A percentile compares a stretch with the other conserved stretches of the same genome.
Conservation (phyloP, 257 asterid genomes). For the Striga asiatica region DNA sequence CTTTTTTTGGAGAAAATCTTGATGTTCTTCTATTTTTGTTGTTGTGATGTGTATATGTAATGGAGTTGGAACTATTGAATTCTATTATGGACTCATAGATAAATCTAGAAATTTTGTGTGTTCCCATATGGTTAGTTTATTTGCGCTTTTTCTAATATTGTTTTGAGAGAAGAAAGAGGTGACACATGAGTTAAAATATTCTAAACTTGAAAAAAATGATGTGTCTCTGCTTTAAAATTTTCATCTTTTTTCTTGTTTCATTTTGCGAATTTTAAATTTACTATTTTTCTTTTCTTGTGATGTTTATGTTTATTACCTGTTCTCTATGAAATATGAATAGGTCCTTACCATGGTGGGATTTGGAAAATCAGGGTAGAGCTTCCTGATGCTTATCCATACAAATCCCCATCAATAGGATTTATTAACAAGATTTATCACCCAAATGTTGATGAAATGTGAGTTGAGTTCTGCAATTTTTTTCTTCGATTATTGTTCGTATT, state of each 20-base stretch:
- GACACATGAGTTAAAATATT: too few species aligned
- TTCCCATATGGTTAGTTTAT: background rate
- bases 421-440: conserved; percentile 94
- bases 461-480: background rate
- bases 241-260: too few species aligned
- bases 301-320: background rate
- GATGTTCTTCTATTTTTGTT: background rate
- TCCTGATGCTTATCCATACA: conserved; percentile 95
- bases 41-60: too few species aligned
- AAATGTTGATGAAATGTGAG: conserved; percentile 94
- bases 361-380: conserved; percentile 98
- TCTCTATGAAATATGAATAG: conserved; percentile 32
- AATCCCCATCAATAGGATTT: conserved; percentile 95
- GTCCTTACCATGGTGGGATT: conserved; percentile 92
- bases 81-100: background rate
- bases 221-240: too few species aligned
- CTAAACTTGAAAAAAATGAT: too few species aligned
- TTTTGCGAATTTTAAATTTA: too few species aligned
- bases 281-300: background rate
- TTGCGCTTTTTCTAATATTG: too few species aligned
- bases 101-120: conserved; percentile 3
- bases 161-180: too few species aligned
- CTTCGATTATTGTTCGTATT: background rate
- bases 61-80: too few species aligned
- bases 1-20: background rate